These are phyloP conservation scores for Fonsecaea pedrosoi DNA, from an alignment of 2,329 filamentous ascomycete species.

Conservation along the genomic window DNA sequence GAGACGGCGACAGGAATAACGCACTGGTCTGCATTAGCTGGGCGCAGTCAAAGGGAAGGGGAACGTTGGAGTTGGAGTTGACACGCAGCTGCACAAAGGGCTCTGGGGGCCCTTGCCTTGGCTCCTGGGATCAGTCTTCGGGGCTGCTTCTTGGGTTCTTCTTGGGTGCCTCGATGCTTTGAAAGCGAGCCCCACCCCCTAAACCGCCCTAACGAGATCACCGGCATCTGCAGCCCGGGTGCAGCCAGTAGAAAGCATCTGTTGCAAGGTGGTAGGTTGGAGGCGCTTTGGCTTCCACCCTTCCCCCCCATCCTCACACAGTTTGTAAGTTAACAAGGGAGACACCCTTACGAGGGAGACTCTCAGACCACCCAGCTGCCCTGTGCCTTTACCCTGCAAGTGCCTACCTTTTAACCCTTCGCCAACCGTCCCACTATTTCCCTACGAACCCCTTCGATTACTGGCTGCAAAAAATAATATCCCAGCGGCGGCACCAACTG, in stretches of 20 bases:
- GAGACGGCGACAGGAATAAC: background rate
- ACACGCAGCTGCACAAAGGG: conserved; percentile 1
- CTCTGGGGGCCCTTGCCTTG: conserved; percentile 9
- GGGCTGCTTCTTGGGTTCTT: background rate
- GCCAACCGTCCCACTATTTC: conserved; percentile 7
- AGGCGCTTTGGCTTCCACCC: background rate
- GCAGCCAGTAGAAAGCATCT: background rate
- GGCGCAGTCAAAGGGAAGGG: conserved; percentile 3
- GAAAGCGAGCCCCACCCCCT: conserved; percentile 5
- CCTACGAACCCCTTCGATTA: conserved; percentile 10
- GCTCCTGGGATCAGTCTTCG: background rate
- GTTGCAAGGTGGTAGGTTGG: background rate
- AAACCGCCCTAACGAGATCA: conserved; percentile 10
- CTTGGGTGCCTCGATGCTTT: conserved; percentile 8
- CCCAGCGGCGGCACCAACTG: conserved; percentile 4
- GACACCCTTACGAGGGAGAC: background rate
- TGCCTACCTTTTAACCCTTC: background rate
- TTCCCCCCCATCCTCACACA: background rate
- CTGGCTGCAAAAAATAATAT: conserved; percentile 19
- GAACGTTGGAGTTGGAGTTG: background rate
- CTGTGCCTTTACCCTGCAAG: conserved; percentile 3
- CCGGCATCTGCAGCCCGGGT: conserved; percentile 1
- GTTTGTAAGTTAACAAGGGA: background rate
- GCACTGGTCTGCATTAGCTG: conserved; percentile 17
- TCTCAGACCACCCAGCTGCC: conserved; percentile 6